Evolutionary conservation across 345 rosid genomes (phyloP), one percentile per base, ranked within the genome.

Genomic region (Citrus sp.): DNA sequence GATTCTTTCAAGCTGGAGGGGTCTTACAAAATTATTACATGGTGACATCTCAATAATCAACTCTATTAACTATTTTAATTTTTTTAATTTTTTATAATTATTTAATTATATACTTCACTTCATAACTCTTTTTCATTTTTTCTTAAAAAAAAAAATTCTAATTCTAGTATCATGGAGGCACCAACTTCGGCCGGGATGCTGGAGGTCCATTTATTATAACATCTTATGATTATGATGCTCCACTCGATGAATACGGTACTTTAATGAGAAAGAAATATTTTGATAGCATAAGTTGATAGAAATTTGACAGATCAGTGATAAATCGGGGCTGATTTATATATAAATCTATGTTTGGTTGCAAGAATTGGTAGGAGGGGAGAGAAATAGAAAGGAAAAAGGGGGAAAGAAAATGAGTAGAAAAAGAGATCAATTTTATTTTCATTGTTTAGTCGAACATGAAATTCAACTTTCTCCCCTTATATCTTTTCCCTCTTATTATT

Each of bases 151-250:
- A 18, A 18, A 54, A 54, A 18, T 1, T 0, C 2, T 16, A 30
- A 32, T 30, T 46, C 3, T n/a, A 89, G 87, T 87, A 84, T 27
- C 90, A 84, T 55, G 92, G 92, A 13, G 90, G 92, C 1, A 88
- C 88, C 4, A 89, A 87, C 38, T 88, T 86, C 35, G 89, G 88
- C 0, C 76, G 78, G 13, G 79, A 87, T 6, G 58, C 87, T 0
- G 89, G 91, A 3, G 91, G 91, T 70, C 88, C 89, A 70, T 87
- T 66, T 70, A 80, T 87, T 9, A 79, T 85, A 0, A 84, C 89
- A 4, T 75, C 89, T 10, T 85, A 84, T 77, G 87, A 87, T 64
- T 85, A 85, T 22, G 84, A 87, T 75, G 89, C 88, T 1, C 87
- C 87, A 0, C 78, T 87, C 10, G 87, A 87, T 75, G 89, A 88